These are phyloP conservation scores for Clavispora vitiphila DNA, from an alignment of 805 yeast species.

Conservation along the genomic window DNA sequence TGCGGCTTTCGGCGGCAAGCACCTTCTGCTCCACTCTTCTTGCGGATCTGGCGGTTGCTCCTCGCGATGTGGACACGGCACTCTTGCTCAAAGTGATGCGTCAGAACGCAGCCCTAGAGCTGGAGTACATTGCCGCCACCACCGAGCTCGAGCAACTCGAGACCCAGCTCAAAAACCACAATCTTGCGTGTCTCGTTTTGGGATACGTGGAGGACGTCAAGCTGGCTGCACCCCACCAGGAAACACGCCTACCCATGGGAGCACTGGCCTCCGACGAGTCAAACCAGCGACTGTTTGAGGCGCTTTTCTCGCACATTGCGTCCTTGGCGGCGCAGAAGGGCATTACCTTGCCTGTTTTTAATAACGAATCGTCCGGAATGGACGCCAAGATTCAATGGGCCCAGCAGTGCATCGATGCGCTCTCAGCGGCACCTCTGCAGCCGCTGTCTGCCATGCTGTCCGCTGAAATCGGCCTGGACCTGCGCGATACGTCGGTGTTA, in stretches of 20 bases:
- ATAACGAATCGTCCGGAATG: conserved; percentile 14
- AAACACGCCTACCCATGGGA: conserved; percentile 3
- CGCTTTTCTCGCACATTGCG: conserved; percentile 42
- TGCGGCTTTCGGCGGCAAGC: conserved; percentile 27
- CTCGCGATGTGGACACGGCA: conserved; percentile 22
- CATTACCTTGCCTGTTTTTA: conserved; percentile 32
- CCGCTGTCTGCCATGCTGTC: conserved; percentile 4
- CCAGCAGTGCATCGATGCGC: conserved; percentile 34
- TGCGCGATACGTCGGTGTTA: conserved; percentile 18
- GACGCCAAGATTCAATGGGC: conserved; percentile 33
- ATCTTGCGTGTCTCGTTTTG: conserved; percentile 39
- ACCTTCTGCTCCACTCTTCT: conserved; percentile 29
- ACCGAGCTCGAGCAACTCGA: conserved; percentile 26
- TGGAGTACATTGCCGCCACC: conserved; percentile 21
- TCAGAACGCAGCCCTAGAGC: conserved; percentile 28
- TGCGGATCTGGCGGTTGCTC: conserved; percentile 10
- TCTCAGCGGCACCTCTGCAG: conserved; percentile 12
- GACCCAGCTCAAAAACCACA: conserved; percentile 33
- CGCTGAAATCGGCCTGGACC: not conserved
- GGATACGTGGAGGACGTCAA: conserved; percentile 45
- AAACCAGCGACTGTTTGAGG: conserved; percentile 30
- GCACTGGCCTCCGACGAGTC: conserved; percentile 8
- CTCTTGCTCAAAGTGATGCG: conserved; percentile 28
- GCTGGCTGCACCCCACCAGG: conserved; percentile 6
- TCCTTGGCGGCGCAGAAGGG: conserved; percentile 41